Conservation (phyloP, 805 yeast genomes). For the Barnettozyma botsteinii region DNA sequence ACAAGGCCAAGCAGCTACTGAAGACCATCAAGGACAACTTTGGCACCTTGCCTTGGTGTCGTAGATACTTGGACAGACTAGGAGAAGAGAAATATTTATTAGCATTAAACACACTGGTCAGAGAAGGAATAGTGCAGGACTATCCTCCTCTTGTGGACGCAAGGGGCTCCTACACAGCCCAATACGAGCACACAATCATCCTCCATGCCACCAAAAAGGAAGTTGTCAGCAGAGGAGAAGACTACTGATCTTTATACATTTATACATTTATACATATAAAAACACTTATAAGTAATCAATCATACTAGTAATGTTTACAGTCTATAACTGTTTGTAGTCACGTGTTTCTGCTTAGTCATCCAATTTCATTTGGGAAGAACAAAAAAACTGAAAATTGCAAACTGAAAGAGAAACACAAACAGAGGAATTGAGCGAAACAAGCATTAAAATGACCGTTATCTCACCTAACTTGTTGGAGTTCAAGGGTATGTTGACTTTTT, state of each 20-base stretch:
- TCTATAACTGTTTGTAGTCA: not conserved
- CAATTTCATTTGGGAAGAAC: not conserved
- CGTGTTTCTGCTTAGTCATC: constrained; percentile 5
- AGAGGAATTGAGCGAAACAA: constrained; percentile 21
- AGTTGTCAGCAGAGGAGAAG: constrained; percentile 93
- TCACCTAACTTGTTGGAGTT: constrained; percentile 70
- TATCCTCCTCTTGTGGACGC: constrained; percentile 89
- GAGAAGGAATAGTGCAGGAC: constrained; percentile 83
- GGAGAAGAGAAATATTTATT: constrained; percentile 90
- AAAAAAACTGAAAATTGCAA: not conserved
- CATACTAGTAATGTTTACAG: no score
- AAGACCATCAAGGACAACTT: constrained; percentile 70
- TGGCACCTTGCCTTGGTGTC: constrained; percentile 95
- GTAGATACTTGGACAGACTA: constrained; percentile 84
- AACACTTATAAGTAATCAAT: not conserved
- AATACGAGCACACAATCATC: constrained; percentile 89
- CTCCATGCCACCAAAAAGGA: constrained; percentile 90
- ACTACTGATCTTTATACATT: constrained; percentile 44
- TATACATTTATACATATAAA: not conserved
- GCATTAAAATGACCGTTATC: constrained; percentile 45
- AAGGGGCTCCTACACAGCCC: constrained; percentile 89
- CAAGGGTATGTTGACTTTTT: constrained; percentile 77
- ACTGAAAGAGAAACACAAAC: not conserved
- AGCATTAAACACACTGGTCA: constrained; percentile 80
- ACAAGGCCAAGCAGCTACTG: constrained; percentile 65